A percentile compares a stretch with the other conserved stretches of the same genome.
Evolutionary conservation across 1,139 yeast species (phyloP).

Genomic region (Diutina pseudorugosa): DNA sequence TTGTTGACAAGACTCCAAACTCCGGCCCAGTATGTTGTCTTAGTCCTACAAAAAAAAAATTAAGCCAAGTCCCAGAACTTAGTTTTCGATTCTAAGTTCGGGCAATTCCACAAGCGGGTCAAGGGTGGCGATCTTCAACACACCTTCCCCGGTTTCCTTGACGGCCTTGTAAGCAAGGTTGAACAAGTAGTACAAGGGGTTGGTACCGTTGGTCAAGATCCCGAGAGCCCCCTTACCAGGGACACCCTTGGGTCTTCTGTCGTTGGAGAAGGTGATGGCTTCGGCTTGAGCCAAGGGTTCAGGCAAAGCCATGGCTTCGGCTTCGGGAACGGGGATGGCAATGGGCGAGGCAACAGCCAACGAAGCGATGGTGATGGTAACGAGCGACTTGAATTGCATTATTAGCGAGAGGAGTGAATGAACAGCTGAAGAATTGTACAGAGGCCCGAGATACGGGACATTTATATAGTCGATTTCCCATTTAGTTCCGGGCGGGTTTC

Average conservation of each 20-base stretch:
- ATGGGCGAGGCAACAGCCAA: conserved; percentile 3
- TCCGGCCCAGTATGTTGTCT: background rate
- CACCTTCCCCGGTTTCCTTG: background rate
- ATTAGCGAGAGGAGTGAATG: background rate
- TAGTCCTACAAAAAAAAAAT: background rate
- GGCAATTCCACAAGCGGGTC: background rate
- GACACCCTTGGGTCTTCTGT: background rate
- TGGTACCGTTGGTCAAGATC: background rate
- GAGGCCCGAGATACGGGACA: background rate
- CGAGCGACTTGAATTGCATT: conserved; percentile 3
- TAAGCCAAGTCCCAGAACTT: background rate
- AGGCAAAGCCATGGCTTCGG: background rate
- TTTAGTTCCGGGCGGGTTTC: background rate
- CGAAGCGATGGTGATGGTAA: conserved; percentile 1
- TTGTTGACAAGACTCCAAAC: background rate
- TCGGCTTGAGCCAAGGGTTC: background rate
- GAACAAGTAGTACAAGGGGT: background rate
- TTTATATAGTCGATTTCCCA: background rate
- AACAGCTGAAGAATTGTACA: background rate
- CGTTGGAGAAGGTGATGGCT: background rate
- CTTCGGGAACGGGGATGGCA: background rate
- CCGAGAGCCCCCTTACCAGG: background rate
- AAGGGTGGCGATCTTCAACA: background rate
- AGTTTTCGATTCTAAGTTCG: background rate
- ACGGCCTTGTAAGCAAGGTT: background rate